Conservation (phyloP, 495 filamentous ascomycete genomes). For the Penicillium robsamsonii region DNA sequence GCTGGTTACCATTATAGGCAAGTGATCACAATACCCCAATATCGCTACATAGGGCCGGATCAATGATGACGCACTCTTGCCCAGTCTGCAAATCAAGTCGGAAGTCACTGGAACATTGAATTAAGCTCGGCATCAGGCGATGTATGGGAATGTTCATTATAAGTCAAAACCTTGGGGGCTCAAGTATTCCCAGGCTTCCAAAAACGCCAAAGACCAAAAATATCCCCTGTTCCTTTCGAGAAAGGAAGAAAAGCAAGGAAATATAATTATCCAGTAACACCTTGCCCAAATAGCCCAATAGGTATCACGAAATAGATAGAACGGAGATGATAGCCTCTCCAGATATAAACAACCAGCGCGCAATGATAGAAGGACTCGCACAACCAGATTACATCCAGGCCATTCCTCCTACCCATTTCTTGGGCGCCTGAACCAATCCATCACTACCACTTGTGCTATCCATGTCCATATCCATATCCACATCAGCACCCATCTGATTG, state of each 20-base stretch:
- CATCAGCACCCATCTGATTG: slow-evolving; percentile 20
- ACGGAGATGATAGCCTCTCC: background rate
- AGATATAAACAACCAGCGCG: slow-evolving; percentile 15
- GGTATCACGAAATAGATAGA: slow-evolving; percentile 2
- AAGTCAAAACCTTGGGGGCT: slow-evolving; percentile 4
- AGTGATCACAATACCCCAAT: background rate
- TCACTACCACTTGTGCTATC: slow-evolving; percentile 21
- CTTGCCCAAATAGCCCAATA: slow-evolving; percentile 1
- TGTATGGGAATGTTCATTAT: slow-evolving; percentile 9
- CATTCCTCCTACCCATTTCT: slow-evolving; percentile 14
- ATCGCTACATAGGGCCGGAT: background rate
- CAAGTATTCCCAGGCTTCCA: background rate
- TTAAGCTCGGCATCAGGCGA: background rate
- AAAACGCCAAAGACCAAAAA: slow-evolving; percentile 6
- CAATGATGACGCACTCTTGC: background rate
- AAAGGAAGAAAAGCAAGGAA: background rate
- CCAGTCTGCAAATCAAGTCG: background rate
- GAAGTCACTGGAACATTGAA: background rate
- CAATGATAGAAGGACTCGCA: background rate
- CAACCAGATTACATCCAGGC: slow-evolving; percentile 28
- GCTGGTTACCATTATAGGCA: background rate
- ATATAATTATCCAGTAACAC: background rate
- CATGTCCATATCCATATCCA: slow-evolving; percentile 47
- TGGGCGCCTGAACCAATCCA: slow-evolving; percentile 17
- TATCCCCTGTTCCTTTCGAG: slow-evolving; percentile 4